Conservation (phyloP, 345 rosid genomes). For the Eucalyptus pauciflora region DNA sequence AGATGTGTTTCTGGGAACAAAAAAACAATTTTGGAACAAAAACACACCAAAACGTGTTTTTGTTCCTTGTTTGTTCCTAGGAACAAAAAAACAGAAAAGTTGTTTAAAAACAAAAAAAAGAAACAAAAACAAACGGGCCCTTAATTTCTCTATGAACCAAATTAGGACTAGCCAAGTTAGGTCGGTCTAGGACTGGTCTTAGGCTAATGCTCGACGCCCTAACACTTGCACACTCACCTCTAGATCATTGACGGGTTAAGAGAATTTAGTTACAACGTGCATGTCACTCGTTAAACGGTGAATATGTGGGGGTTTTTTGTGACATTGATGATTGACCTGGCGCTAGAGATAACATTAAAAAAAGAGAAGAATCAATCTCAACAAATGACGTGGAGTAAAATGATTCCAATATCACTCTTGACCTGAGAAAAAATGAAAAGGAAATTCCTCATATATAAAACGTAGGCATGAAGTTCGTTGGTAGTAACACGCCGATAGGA, state of each 20-base stretch:
- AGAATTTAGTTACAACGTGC: accelerated
- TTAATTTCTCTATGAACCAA: too few species aligned
- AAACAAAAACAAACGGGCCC: too few species aligned
- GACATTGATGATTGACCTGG: neutral
- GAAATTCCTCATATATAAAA: neutral
- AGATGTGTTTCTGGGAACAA: too few species aligned
- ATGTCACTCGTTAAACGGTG: accelerated
- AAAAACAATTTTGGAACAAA: too few species aligned
- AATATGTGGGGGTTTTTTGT: accelerated
- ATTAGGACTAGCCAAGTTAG: too few species aligned
- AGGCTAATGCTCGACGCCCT: accelerated
- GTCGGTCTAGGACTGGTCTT: accelerated
- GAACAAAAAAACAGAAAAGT: too few species aligned
- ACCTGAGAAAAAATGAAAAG: neutral
- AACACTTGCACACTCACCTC: neutral
- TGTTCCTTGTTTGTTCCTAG: too few species aligned
- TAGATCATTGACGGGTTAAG: neutral
- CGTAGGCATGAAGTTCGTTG: neutral
- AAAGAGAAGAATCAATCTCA: neutral
- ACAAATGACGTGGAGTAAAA: neutral
- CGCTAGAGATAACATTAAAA: neutral
- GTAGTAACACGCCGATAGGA: neutral
- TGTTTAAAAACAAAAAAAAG: too few species aligned
- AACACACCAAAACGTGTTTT: too few species aligned
- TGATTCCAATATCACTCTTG: neutral